Conservation (phyloP, 805 yeast species). For the Saturnispora kantuleensis region DNA sequence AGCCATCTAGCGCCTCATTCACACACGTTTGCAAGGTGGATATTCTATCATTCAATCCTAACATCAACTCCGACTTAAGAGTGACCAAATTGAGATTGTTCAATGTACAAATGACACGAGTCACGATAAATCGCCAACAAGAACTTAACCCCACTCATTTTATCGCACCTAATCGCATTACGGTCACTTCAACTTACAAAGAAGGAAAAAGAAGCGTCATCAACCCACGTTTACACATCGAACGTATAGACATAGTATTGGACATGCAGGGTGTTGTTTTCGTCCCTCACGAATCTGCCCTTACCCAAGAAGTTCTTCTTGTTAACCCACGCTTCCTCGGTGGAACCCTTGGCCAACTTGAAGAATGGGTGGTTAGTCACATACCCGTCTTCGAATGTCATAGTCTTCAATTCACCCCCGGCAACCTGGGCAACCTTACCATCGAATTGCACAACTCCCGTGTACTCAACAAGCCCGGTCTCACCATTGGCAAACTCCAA, state of each 20-base stretch:
- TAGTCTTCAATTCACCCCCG: constrained; percentile 22
- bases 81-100: neutral
- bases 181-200: too few relatives aligned
- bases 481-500: constrained; percentile 25
- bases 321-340: constrained; percentile 42
- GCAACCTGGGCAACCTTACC: constrained; percentile 30
- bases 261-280: constrained; percentile 35
- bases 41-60: too few relatives aligned
- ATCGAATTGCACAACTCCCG: constrained; percentile 37
- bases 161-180: too few relatives aligned
- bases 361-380: constrained; percentile 40
- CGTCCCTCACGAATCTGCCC: constrained; percentile 48
- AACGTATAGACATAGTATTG: constrained; percentile 24
- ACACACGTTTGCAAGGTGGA: too few relatives aligned
- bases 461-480: constrained; percentile 35
- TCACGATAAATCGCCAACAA: too few relatives aligned
- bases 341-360: constrained; percentile 32
- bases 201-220: too few relatives aligned
- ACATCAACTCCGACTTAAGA: neutral
- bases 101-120: too few relatives aligned
- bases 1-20: too few relatives aligned
- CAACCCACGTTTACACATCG: neutral
- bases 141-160: too few relatives aligned
- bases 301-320: constrained; percentile 43
- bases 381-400: constrained; percentile 38